A percentile compares a stretch with the other conserved stretches of the same genome.
phyloP scores from a whole-genome alignment of 257 asterid genomes.

The Solanum microdontum region DNA sequence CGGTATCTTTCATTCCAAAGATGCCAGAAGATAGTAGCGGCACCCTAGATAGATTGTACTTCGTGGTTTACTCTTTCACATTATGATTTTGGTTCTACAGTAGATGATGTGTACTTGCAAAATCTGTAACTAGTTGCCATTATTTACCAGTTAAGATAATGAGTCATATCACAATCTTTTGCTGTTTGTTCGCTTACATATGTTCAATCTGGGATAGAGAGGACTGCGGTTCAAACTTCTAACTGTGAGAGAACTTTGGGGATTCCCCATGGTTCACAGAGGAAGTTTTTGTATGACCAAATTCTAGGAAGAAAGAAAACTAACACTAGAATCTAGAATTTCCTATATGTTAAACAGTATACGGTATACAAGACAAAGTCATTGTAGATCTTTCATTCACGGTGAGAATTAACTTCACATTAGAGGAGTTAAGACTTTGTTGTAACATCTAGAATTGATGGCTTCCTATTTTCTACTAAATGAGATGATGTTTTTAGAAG shows the following conservation, averaged over 20 bases:
- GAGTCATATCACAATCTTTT: not conserved
- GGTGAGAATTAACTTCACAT: not conserved
- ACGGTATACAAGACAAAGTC: not conserved
- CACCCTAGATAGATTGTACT: not conserved
- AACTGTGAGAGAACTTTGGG: not conserved
- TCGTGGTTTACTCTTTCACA: not conserved
- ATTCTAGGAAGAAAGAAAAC: not conserved
- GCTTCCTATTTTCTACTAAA: not conserved
- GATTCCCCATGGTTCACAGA: not conserved
- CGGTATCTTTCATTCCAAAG: not conserved
- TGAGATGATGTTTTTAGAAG: not conserved
- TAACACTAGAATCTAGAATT: not conserved
- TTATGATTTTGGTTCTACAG: not conserved
- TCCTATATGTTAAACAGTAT: not conserved
- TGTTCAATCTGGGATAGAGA: not conserved
- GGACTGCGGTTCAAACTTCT: not conserved
- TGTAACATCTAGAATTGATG: not conserved
- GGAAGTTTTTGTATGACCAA: not conserved
- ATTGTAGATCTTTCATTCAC: not conserved
- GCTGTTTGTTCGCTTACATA: not conserved
- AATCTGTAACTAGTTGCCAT: not conserved
- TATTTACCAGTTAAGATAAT: not conserved
- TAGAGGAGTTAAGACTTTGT: not conserved
- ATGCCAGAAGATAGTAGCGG: not conserved
- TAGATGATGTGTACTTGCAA: not conserved